Percentiles rank a stretch among this genome's conserved stretches.
phyloP scores from a whole-genome alignment of 2,329 filamentous ascomycete species.

The Monosporascus sp. region DNA sequence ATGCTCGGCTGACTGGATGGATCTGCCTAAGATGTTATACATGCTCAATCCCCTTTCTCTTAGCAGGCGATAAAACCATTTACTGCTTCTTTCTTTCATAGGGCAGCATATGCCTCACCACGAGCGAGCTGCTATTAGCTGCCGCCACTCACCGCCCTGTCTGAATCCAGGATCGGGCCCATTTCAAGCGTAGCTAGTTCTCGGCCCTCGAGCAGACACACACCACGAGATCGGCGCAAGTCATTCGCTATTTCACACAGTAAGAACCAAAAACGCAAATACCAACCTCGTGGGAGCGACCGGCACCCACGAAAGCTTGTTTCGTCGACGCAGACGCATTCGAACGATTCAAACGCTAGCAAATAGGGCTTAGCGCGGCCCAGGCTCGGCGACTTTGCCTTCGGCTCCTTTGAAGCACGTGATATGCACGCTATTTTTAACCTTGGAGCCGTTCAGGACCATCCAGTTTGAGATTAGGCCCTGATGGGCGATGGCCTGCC shows the following conservation, averaged over 20 bases:
- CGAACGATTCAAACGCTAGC: not conserved
- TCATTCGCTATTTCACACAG: not conserved
- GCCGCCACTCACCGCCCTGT: too few species aligned
- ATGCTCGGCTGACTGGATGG: too few species aligned
- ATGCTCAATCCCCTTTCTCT: too few species aligned
- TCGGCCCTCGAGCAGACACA: not conserved
- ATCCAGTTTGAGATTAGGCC: too few species aligned
- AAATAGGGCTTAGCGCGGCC: slow-evolving; percentile 20
- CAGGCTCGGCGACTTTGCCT: not conserved
- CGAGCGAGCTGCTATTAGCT: too few species aligned
- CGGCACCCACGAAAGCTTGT: not conserved
- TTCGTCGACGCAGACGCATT: slow-evolving; percentile 2
- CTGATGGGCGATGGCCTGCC: too few species aligned
- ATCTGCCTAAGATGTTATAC: too few species aligned
- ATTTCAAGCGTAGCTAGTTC: not conserved
- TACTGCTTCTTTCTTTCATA: not conserved
- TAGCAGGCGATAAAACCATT: not conserved
- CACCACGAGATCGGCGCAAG: too few species aligned
- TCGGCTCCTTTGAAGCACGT: not conserved
- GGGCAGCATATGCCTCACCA: too few species aligned
- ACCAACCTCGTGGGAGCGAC: not conserved
- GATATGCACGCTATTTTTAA: not conserved
- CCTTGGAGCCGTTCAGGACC: not conserved
- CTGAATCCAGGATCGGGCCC: too few species aligned
- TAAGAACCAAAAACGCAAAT: not conserved